Evolutionary conservation across 139 green algal species (phyloP).

Genomic region (Coelastrella sp.): DNA sequence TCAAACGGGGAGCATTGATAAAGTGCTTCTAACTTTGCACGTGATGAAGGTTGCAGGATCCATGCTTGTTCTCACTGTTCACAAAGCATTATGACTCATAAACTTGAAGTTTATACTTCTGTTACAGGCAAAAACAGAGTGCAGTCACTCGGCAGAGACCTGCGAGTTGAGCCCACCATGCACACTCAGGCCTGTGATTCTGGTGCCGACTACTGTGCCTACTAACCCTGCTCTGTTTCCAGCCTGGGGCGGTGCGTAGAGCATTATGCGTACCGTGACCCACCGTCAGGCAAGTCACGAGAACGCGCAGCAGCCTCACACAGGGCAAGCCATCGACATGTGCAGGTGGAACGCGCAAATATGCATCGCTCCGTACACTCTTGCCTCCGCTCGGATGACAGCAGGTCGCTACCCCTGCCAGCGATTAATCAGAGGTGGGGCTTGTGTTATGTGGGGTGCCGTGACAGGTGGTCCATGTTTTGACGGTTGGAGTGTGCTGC

Average conservation of each 20-base stretch:
- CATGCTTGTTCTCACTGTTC: too few relatives aligned
- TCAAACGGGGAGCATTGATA: too few relatives aligned
- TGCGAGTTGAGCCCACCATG: neutral
- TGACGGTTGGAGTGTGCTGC: too few relatives aligned
- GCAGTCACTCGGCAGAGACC: neutral
- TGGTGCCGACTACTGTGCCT: neutral
- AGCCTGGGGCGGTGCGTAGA: neutral
- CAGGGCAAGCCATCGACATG: neutral
- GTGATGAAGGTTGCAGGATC: too few relatives aligned
- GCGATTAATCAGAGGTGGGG: neutral
- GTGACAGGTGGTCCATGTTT: too few relatives aligned
- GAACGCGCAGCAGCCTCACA: neutral
- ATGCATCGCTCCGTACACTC: neutral
- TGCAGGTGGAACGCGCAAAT: neutral
- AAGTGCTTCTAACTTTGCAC: too few relatives aligned
- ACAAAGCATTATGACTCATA: too few relatives aligned
- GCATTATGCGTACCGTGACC: neutral
- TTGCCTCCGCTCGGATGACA: slow-evolving; percentile 26
- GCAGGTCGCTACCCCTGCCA: slow-evolving; percentile 13
- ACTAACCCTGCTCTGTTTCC: slow-evolving; percentile 20
- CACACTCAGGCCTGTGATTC: slow-evolving; percentile 26
- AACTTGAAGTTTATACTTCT: too few relatives aligned
- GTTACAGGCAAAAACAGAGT: neutral
- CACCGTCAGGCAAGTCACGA: neutral
- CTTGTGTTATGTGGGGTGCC: too few relatives aligned